Evolutionary conservation across 768 basidiomycete species (phyloP), one percentile per base, ranked within the genome.

Genomic region (Psilocybe sp.): DNA sequence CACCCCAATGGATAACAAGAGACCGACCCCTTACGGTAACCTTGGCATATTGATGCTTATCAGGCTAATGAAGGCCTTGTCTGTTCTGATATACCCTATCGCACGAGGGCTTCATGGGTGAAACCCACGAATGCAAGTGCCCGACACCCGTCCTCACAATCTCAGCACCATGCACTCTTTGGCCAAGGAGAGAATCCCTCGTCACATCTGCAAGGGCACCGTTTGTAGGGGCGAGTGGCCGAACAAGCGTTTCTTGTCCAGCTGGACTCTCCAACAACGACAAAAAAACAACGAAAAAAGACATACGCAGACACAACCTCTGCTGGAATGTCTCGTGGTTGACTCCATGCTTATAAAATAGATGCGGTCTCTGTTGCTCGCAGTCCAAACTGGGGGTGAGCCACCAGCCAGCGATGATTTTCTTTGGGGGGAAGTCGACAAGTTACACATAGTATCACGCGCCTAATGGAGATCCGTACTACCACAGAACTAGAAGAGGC

Each of bases 391-490:
- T 46, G 40, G 52, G 37, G 49, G 54, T 63, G 51, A 62, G 52
- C 19, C 41, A 37, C 58, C 40, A 49, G 49, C 41, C 48, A 52
- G 51, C 46, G 32, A 36, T 46, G 54, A 51, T 51, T 41, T 40
- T 43, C 49, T 46, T n/a, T n/a, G n/a, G n/a, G 50, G 52, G 48
- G 49, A 61, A 43, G 41, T 51, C 19, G 51, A 63, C 69, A n/a
- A n/a, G n/a, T 51, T 52, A 92, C 91, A 95, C 49, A 86, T 87
- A 20, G 92, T 94, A 69, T 98, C 94, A 69, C 98, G 94, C 16
- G 92, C 91, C 95, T 95, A 97, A 69, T 96, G 95, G 51, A 93
- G 78, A 75, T 94, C 89, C 50, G 92, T 90, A 47, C 89, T 92
- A 64, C 60, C 46, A 41, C 2, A 55, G 46, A 57, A 55, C 44